Conservation (phyloP, 139 green algal genomes). For the Yamagishiella unicocca region DNA sequence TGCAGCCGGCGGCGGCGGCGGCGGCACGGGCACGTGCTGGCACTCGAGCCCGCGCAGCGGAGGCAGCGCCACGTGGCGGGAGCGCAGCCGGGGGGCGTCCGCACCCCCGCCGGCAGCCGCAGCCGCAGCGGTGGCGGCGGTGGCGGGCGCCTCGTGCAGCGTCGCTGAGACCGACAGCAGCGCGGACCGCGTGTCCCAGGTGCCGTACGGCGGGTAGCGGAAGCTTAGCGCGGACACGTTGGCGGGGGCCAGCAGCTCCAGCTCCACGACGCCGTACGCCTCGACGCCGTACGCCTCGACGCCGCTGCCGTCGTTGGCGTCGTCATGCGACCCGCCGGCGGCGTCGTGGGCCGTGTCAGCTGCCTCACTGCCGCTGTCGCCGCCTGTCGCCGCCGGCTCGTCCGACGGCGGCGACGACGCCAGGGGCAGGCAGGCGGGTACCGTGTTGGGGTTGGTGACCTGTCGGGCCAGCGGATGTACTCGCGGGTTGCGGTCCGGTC, state of each 20-base stretch:
- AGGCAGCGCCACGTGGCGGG: background rate
- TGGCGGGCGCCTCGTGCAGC: background rate
- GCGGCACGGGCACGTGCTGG: background rate
- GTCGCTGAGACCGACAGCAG: background rate
- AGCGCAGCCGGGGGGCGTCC: background rate
- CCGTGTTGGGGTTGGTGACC: background rate
- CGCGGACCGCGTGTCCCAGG: conserved; percentile 10
- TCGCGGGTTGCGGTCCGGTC: background rate
- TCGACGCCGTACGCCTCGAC: background rate
- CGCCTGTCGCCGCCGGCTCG: background rate
- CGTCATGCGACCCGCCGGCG: background rate
- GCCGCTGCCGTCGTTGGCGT: background rate
- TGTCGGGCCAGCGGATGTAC: conserved; percentile 6
- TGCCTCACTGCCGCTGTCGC: background rate
- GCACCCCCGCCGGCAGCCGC: background rate
- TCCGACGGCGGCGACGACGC: background rate
- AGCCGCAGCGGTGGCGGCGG: too few species aligned
- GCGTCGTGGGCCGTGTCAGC: background rate
- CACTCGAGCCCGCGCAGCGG: conserved; percentile 25
- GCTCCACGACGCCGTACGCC: background rate
- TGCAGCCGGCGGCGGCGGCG: background rate
- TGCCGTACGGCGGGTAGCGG: conserved; percentile 37
- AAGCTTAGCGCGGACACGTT: conserved; percentile 19
- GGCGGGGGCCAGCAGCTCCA: conserved; percentile 11
- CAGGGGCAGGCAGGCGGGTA: conserved; percentile 32